These are phyloP conservation scores for Saturnispora diversa DNA, from an alignment of 805 yeast species.

Conservation along the genomic window DNA sequence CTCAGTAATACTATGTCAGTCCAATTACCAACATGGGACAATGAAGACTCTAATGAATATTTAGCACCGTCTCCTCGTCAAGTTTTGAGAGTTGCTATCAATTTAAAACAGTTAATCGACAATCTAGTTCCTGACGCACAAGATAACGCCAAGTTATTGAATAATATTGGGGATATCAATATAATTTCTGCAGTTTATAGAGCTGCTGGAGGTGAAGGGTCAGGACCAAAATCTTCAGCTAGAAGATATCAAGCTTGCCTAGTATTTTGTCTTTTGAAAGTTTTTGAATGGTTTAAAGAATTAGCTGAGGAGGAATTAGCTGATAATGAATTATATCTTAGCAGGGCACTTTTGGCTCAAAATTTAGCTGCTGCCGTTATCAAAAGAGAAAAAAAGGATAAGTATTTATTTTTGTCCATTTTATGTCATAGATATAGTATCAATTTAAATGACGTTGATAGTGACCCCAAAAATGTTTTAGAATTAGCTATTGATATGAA, in stretches of 20 bases:
- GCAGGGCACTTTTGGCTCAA: slow-evolving; percentile 66
- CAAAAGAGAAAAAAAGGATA: slow-evolving; percentile 51
- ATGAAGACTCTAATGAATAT: slow-evolving; percentile 29
- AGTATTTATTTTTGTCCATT: slow-evolving; percentile 63
- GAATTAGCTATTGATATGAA: slow-evolving; percentile 86
- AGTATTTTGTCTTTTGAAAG: slow-evolving; percentile 64
- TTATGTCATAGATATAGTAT: slow-evolving; percentile 68
- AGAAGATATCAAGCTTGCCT: slow-evolving; percentile 59
- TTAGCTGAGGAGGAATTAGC: slow-evolving; percentile 53
- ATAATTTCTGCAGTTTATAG: slow-evolving; percentile 53
- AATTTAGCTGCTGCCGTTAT: slow-evolving; percentile 62
- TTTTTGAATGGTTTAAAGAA: slow-evolving; percentile 69
- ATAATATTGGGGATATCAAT: slow-evolving; percentile 39
- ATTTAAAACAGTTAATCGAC: slow-evolving; percentile 67
- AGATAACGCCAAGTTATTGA: slow-evolving; percentile 34
- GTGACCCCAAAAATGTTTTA: slow-evolving; percentile 62
- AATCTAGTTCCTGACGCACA: slow-evolving; percentile 50
- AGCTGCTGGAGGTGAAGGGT: slow-evolving; percentile 77
- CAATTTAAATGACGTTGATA: slow-evolving; percentile 51
- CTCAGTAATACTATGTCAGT: slow-evolving; percentile 6
- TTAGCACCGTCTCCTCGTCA: slow-evolving; percentile 56
- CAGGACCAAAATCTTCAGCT: slow-evolving; percentile 49
- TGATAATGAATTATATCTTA: slow-evolving; percentile 53
- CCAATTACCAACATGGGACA: slow-evolving; percentile 21
- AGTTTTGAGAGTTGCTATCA: slow-evolving; percentile 58